A percentile compares a stretch with the other conserved stretches of the same genome.
These are phyloP conservation scores for Kluyveromyces aestuarii DNA, from an alignment of 805 yeast species.

Conservation along the genomic window DNA sequence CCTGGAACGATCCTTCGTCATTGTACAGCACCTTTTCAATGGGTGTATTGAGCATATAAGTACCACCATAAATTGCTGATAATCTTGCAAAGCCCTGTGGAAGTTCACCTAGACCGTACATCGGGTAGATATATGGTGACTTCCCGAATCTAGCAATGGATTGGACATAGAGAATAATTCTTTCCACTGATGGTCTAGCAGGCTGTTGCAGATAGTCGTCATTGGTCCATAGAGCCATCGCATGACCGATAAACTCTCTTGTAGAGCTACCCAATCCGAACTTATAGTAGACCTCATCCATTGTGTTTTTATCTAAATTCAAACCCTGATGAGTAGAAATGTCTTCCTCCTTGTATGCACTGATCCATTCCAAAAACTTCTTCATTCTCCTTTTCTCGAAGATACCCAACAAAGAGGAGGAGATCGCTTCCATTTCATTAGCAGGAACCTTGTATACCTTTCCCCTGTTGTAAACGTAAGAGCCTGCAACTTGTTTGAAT, in stretches of 20 bases:
- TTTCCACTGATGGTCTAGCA: conserved; percentile 83
- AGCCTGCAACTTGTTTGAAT: conserved; percentile 93
- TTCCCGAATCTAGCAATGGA: conserved; percentile 93
- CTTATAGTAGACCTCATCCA: conserved; percentile 83
- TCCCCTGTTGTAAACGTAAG: conserved; percentile 82
- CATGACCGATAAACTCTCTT: conserved; percentile 94
- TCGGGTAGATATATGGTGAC: conserved; percentile 91
- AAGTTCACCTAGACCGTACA: conserved; percentile 93
- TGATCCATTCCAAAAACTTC: conserved; percentile 81
- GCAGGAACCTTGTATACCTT: conserved; percentile 92
- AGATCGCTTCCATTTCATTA: conserved; percentile 81
- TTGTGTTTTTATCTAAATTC: conserved; percentile 77
- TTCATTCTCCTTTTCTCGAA: conserved; percentile 95
- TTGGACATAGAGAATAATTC: conserved; percentile 76
- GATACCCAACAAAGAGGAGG: conserved; percentile 88
- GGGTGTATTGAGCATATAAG: conserved; percentile 96
- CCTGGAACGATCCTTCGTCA: conserved; percentile 63
- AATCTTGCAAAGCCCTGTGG: conserved; percentile 99
- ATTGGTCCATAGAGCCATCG: conserved; percentile 95
- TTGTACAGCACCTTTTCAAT: conserved; percentile 79
- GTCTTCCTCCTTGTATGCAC: conserved; percentile 70
- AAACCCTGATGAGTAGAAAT: conserved; percentile 75
- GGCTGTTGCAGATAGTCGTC: conserved; percentile 84
- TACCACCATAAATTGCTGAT: conserved; percentile 96
- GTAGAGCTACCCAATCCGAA: conserved; percentile 90